Conservation (phyloP, 2,329 filamentous ascomycete species). For the Elsinoe necatrix region DNA sequence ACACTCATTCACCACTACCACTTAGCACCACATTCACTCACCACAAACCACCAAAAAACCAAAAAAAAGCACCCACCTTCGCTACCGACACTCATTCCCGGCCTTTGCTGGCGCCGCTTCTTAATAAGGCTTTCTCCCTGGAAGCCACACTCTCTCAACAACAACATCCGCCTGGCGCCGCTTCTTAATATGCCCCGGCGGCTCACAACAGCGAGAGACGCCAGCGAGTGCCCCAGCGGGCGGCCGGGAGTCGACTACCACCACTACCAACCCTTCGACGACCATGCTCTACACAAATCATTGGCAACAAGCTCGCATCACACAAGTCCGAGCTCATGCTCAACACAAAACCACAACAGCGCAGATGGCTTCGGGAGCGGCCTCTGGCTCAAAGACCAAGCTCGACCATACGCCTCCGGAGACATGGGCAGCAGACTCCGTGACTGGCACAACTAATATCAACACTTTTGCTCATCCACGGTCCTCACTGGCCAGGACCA, state of each 20-base stretch:
- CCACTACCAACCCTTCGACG: not conserved
- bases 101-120: not conserved
- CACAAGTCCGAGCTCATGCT: not conserved
- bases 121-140: not conserved
- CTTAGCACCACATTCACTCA: not conserved
- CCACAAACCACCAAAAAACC: not conserved
- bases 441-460: not conserved
- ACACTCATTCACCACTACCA: not conserved
- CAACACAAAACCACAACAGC: not conserved
- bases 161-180: not conserved
- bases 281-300: not conserved
- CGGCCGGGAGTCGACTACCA: not conserved
- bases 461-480: not conserved
- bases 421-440: slow-evolving; percentile 13
- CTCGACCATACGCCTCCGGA: not conserved
- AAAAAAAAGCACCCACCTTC: not conserved
- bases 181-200: not conserved
- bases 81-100: not conserved
- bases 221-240: not conserved
- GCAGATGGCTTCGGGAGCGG: not conserved
- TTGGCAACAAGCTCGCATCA: not conserved
- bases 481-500: slow-evolving; percentile 1
- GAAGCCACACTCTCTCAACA: not conserved
- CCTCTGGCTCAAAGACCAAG: not conserved
- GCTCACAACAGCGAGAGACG: not conserved